These are phyloP conservation scores for Mycena filopes DNA, from an alignment of 768 basidiomycete genomes.

Conservation along the genomic window DNA sequence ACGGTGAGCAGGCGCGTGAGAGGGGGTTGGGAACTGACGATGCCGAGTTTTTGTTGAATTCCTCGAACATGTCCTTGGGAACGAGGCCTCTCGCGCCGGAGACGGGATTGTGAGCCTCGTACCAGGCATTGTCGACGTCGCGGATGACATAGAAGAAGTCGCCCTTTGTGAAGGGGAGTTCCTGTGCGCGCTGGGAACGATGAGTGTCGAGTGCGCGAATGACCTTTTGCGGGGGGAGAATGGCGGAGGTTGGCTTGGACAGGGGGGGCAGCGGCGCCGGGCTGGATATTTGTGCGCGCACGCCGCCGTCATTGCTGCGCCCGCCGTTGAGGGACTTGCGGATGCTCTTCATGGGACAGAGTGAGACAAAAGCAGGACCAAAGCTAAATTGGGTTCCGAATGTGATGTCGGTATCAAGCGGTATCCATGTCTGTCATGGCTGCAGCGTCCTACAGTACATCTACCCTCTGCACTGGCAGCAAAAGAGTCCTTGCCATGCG, in stretches of 20 bases:
- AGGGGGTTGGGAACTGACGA: constrained; percentile 56
- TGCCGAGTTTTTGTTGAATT: constrained; percentile 80
- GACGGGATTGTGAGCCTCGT: constrained; percentile 95
- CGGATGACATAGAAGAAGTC: constrained; percentile 97
- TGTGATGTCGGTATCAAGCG: too few species aligned
- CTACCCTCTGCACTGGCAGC: too few species aligned
- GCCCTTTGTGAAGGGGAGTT: constrained; percentile 91
- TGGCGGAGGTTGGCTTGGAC: constrained; percentile 75
- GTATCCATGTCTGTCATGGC: too few species aligned
- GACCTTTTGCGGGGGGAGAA: constrained; percentile 92
- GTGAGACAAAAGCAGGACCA: constrained; percentile 7
- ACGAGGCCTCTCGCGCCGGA: constrained; percentile 93
- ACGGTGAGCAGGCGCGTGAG: constrained; percentile 20
- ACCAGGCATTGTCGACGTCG: constrained; percentile 80
- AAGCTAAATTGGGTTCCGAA: neutral
- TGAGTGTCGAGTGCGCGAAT: constrained; percentile 84
- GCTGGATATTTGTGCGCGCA: constrained; percentile 74
- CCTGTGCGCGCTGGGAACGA: constrained; percentile 78
- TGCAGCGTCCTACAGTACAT: too few species aligned
- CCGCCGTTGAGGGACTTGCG: constrained; percentile 82
- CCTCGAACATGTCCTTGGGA: constrained; percentile 88
- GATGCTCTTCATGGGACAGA: constrained; percentile 77
- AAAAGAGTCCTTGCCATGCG: too few species aligned
- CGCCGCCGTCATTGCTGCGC: constrained; percentile 58
- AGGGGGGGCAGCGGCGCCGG: constrained; percentile 73